Evolutionary conservation across 192 early-diverging fungal species (phyloP).

Genomic region (Backusella circina): DNA sequence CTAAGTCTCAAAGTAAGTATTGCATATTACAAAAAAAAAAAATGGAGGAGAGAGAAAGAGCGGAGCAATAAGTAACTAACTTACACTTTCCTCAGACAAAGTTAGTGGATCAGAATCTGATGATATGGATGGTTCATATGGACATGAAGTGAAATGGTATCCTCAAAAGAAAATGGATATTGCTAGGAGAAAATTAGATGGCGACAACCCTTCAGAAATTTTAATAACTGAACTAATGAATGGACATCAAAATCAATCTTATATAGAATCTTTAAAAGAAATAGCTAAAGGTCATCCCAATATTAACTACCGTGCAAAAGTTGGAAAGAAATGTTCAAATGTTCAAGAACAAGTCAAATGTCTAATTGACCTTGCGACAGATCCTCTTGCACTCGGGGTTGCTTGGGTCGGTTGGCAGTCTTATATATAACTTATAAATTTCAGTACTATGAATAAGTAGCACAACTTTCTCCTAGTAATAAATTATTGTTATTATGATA

Average conservation of each 20-base stretch:
- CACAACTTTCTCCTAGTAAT: too few relatives aligned
- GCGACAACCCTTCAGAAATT: slow-evolving; percentile 66
- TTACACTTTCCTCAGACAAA: neutral
- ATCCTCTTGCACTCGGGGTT: slow-evolving; percentile 60
- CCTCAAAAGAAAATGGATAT: slow-evolving; percentile 72
- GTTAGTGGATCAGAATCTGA: neutral
- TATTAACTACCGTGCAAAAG: slow-evolving; percentile 41
- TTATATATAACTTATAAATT: slow-evolving; percentile 34
- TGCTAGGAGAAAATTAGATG: slow-evolving; percentile 62
- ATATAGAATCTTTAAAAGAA: slow-evolving; percentile 38
- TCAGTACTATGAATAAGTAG: too few relatives aligned
- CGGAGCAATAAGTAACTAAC: neutral
- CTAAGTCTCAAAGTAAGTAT: slow-evolving; percentile 52
- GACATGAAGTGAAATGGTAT: slow-evolving; percentile 56
- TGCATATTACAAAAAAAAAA: neutral
- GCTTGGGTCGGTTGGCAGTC: slow-evolving; percentile 68
- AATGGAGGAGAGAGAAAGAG: neutral
- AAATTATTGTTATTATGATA: too few relatives aligned
- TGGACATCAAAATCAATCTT: slow-evolving; percentile 61
- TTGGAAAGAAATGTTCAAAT: slow-evolving; percentile 40
- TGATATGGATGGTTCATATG: neutral
- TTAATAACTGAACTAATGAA: slow-evolving; percentile 50
- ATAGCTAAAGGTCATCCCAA: slow-evolving; percentile 48
- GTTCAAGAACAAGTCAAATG: slow-evolving; percentile 70
- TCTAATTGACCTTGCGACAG: slow-evolving; percentile 72